phyloP scores from a whole-genome alignment of 371 early-diverging fungal genomes.

The Chytridium lagenaria region DNA sequence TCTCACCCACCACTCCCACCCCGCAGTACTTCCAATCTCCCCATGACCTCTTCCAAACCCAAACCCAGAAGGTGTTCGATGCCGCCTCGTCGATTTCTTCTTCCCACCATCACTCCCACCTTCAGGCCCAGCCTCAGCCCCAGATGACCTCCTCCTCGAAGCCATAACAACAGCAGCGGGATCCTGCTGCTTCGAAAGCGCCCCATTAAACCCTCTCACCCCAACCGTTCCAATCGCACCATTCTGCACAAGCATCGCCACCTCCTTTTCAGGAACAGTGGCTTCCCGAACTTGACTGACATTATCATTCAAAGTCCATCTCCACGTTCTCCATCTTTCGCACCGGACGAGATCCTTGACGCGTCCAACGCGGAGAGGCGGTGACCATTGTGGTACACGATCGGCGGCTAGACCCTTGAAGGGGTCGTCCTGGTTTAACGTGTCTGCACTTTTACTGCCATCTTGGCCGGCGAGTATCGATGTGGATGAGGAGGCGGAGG shows the following conservation, averaged over 20 bases:
- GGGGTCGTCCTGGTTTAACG: slow-evolving; percentile 3
- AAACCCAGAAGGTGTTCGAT: slow-evolving; percentile 18
- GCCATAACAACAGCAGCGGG: too few species aligned
- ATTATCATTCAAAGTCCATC: slow-evolving; percentile 32
- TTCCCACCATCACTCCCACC: neutral
- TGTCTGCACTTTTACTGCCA: neutral
- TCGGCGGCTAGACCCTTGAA: slow-evolving; percentile 49
- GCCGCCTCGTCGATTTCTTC: neutral
- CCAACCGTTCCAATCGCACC: slow-evolving; percentile 39
- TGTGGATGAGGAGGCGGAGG: slow-evolving; percentile 4
- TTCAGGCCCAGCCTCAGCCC: neutral
- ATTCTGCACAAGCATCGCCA: slow-evolving; percentile 41
- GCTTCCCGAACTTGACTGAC: slow-evolving; percentile 34
- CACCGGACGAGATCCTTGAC: slow-evolving; percentile 41
- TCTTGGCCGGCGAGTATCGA: slow-evolving; percentile 3
- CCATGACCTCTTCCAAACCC: slow-evolving; percentile 8
- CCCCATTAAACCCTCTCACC: slow-evolving; percentile 11
- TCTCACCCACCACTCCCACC: slow-evolving; percentile 58
- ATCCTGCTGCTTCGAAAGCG: neutral
- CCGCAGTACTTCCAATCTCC: slow-evolving; percentile 38
- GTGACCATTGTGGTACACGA: slow-evolving; percentile 40
- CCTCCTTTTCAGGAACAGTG: slow-evolving; percentile 24
- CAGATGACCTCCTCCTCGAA: neutral
- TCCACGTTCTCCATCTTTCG: slow-evolving; percentile 58
- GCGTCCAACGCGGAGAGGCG: slow-evolving; percentile 44